Evolutionary conservation across 129 eudicot genomes (phyloP).

Genomic region (Saussurea involucrata): DNA sequence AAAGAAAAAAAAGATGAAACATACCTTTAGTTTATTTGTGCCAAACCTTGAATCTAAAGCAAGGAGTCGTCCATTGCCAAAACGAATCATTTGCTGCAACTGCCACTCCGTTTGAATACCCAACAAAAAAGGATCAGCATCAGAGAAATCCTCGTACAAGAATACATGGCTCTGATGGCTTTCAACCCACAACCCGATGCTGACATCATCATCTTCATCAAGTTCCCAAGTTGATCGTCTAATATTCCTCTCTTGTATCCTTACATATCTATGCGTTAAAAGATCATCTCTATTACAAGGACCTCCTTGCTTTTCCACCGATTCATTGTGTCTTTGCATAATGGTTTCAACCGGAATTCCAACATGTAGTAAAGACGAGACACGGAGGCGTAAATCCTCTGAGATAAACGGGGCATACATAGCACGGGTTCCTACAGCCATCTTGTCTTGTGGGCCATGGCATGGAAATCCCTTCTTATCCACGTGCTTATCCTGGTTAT

Average conservation of each 20-base stretch:
- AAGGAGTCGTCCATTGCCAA: slow-evolving; percentile 75
- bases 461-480: slow-evolving; percentile 82
- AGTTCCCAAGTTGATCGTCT: slow-evolving; percentile 68
- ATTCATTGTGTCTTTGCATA: slow-evolving; percentile 92
- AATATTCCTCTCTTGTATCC: slow-evolving; percentile 87
- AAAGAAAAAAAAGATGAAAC: background rate
- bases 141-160: slow-evolving; percentile 78
- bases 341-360: slow-evolving; percentile 95
- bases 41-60: slow-evolving; percentile 83
- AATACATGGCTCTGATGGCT: slow-evolving; percentile 57
- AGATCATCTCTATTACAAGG: slow-evolving; percentile 82
- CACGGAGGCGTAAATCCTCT: slow-evolving; percentile 85
- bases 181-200: slow-evolving; percentile 82
- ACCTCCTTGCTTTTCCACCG: slow-evolving; percentile 90
- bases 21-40: slow-evolving; percentile 76
- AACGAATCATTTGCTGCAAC: slow-evolving; percentile 91
- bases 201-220: slow-evolving; percentile 79
- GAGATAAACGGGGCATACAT: slow-evolving; percentile 94
- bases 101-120: slow-evolving; percentile 97
- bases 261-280: slow-evolving; percentile 78
- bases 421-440: slow-evolving; percentile 86
- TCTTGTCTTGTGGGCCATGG: slow-evolving; percentile 90
- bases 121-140: slow-evolving; percentile 60
- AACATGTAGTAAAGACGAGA: slow-evolving; percentile 71
- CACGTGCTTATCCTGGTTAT: slow-evolving; percentile 82